A percentile compares a stretch with the other conserved stretches of the same genome.
Evolutionary conservation across 352 stramenopile genomes (phyloP).

Genomic region (Phytopythium litorale): DNA sequence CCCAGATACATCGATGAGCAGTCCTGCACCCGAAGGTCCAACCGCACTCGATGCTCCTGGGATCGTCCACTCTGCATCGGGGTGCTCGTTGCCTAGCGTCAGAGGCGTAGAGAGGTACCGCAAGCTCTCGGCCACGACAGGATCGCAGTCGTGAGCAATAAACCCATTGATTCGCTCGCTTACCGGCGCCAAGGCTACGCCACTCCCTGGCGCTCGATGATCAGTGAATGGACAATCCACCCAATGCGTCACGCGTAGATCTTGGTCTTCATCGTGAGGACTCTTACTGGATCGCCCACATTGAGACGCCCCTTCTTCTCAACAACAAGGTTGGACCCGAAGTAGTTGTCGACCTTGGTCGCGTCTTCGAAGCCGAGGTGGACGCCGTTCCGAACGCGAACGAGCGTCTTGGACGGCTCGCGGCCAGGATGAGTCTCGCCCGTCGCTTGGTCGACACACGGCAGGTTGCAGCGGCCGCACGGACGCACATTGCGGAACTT

Average conservation of each 20-base stretch:
- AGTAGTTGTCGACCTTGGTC: conserved; percentile 56
- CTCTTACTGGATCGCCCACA: conserved; percentile 46
- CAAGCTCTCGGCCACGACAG: conserved; percentile 20
- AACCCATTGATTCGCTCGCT: not conserved
- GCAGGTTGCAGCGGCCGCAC: conserved; percentile 71
- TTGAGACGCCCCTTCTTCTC: conserved; percentile 30
- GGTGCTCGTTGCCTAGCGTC: conserved; percentile 44
- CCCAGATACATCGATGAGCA: not conserved
- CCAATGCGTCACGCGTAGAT: conserved; percentile 35
- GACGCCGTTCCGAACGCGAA: conserved; percentile 52
- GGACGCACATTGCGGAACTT: conserved; percentile 73
- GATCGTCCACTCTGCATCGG: conserved; percentile 6
- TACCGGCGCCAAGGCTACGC: not conserved
- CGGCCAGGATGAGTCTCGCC: conserved; percentile 39
- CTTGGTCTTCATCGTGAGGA: conserved; percentile 64
- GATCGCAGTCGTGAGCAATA: not conserved
- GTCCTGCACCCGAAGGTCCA: not conserved
- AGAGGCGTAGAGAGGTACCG: conserved; percentile 52
- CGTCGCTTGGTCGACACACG: conserved; percentile 66
- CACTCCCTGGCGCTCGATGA: not conserved
- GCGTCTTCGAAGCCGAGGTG: conserved; percentile 54
- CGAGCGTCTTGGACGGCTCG: conserved; percentile 52
- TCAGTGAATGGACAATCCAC: not conserved
- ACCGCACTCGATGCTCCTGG: not conserved
- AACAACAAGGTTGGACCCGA: conserved; percentile 72